Evolutionary conservation across 1,139 yeast genomes (phyloP), one percentile per base, ranked within the genome.

Genomic region (Yamadazyma dushanensis): DNA sequence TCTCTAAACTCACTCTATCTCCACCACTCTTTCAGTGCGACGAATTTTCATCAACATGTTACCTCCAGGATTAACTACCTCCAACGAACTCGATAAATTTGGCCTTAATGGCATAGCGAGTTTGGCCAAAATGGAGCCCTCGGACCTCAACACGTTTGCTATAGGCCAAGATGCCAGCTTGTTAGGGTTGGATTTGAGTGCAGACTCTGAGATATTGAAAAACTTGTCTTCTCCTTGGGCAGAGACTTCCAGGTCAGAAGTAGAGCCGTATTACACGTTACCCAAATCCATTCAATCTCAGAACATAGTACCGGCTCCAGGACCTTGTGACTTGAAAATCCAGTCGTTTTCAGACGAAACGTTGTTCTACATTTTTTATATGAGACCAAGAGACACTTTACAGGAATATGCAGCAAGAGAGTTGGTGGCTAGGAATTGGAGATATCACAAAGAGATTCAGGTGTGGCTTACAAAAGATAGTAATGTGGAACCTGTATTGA

Each of bases 391-490:
- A 41, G 97, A 94, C 54, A 81, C 89, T 4, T 69, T 92, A 59
- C 99, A 94, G 59, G 98, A 94, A 58, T 76, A 88, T 40, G 95
- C 96, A 3, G 95, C 97, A 1, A 73, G 92, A 40, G 98, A 92
- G 58, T 74, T 94, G 51, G 81, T 80, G 52, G 82, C 82, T 42
- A 75, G 98, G 49, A 92, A 90, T 61, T 94, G 99, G 99, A 76
- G 98, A 47, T 94, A 87, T 54, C 98, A 94, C 62, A 92, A 90
- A 62, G 96, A 88, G 44, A 76, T 92, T 40, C 95, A 90, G 62
- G 89, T 94, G 32, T 94, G 98, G 98, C 68, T 94, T 42, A 92
- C 98, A 11, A 94, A 92, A 61, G 97, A 90, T 53, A 87, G 96
- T 26, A 78, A 80, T 51, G 81, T 83, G 44, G 97, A 92, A 57